Evolutionary conservation across 176 grass and related monocot species (phyloP), one percentile per base, ranked within the genome.

Genomic region (Triticum aestivum): DNA sequence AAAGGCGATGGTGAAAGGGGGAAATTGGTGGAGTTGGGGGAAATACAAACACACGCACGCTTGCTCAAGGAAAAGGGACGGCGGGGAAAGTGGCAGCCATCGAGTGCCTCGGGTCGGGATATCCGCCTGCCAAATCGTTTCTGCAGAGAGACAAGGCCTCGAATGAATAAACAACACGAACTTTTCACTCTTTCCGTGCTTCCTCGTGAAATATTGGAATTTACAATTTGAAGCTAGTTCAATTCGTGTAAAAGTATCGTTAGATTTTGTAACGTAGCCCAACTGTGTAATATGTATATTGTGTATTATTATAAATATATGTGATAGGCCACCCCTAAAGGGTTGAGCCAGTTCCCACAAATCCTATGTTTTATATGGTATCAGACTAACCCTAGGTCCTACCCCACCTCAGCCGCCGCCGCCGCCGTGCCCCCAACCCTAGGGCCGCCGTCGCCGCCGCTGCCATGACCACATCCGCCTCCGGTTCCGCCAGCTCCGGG

Each of bases 1-100:
- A 42, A 44, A 80, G 24, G 69, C 3, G 29, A 24, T 9, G 51
- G 32, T 14, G 11, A 71, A 89, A 71, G 5, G 8, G 4, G 6
- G 2, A 27, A 82, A 79, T 37, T 77, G 79, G 85, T 91, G 89
- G 89, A 72, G 85, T 80, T 84, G 80, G 80, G 80, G 84, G 11
- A 37, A 80, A 87, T 75, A 84, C 89, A 67, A 90, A 90, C 61
- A 45, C 85, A 87, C 61, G 35, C 85, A 80, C 47, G 61, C 75
- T 79, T 87, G 85, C 67, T 41, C n/a, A 58, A 49, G n/a, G 44
- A 62, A 66, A 75, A 45, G 65, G 9, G 73, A 17, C 24, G 45
- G 63, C 32, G 39, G 17, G 15, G 62, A 59, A 79, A 65, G 76
- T 42, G 42, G 58, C 15, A 11, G 56, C 73, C 51, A 74, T 90